Percentiles rank a stretch among this genome's conserved stretches.
Conservation (phyloP, 1,284 basidiomycete genomes). For the Takashimella koratensis region DNA sequence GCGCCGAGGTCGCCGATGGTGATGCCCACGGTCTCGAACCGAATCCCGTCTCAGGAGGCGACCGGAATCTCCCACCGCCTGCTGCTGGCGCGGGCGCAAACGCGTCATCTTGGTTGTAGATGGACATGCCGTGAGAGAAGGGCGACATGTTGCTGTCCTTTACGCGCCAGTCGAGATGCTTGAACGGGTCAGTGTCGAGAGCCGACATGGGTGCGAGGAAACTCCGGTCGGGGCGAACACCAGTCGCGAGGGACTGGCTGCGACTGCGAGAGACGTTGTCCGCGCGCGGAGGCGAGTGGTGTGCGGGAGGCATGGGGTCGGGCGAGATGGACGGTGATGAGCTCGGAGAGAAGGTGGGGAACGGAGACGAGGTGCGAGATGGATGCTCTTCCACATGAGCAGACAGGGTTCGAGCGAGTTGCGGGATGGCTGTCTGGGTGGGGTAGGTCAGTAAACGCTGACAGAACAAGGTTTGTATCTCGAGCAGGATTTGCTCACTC, state of each 20-base stretch:
- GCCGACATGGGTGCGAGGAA: constrained; percentile 33
- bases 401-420: constrained; percentile 35
- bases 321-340: constrained; percentile 38
- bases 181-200: constrained; percentile 12
- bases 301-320: constrained; percentile 17
- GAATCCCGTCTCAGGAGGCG: constrained; percentile 20
- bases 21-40: constrained; percentile 26
- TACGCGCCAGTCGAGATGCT: constrained; percentile 24
- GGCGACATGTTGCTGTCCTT: constrained; percentile 42
- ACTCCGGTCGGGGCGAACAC: constrained; percentile 35
- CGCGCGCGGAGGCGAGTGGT: constrained; percentile 40
- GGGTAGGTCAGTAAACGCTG: constrained; percentile 3
- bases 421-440: constrained; percentile 22
- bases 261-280: constrained; percentile 41
- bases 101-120: constrained; percentile 10
- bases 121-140: constrained; percentile 30
- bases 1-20: constrained; percentile 16
- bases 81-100: constrained; percentile 2
- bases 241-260: constrained; percentile 41
- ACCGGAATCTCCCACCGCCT: constrained; percentile 19
- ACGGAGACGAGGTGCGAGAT: constrained; percentile 34
- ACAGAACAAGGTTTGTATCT: too few relatives aligned
- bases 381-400: constrained; percentile 42
- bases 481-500: too few relatives aligned
- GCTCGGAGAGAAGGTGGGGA: constrained; percentile 44